phyloP scores from a whole-genome alignment of 352 stramenopile genomes.

The Plasmopara muralis region DNA sequence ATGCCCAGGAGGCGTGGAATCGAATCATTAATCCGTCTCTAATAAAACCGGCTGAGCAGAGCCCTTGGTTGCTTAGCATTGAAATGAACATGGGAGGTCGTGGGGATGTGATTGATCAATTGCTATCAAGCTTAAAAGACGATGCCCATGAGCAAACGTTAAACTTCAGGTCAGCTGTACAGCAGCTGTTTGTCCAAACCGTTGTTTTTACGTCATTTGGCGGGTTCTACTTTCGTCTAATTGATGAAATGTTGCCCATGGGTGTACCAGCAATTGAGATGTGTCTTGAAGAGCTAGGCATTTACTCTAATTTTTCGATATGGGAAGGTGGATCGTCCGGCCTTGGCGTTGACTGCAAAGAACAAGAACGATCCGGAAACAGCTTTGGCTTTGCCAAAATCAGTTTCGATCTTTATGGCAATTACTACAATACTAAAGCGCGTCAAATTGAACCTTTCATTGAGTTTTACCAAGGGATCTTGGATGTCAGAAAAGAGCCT shows the following conservation, averaged over 20 bases:
- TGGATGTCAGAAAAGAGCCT: constrained; percentile 75
- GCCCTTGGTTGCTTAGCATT: constrained; percentile 68
- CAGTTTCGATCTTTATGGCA: constrained; percentile 79
- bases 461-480: constrained; percentile 75
- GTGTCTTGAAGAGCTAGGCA: constrained; percentile 66
- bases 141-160: constrained; percentile 20
- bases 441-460: constrained; percentile 78
- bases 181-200: constrained; percentile 73
- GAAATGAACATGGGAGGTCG: constrained; percentile 73
- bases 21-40: constrained; percentile 72
- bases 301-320: constrained; percentile 65
- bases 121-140: constrained; percentile 62
- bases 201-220: constrained; percentile 77
- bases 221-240: constrained; percentile 80
- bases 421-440: constrained; percentile 82
- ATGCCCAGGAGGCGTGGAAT: constrained; percentile 81
- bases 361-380: constrained; percentile 43
- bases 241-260: constrained; percentile 74
- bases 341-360: constrained; percentile 28
- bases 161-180: constrained; percentile 14
- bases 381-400: constrained; percentile 70
- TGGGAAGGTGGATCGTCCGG: constrained; percentile 49
- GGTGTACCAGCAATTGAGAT: constrained; percentile 71
- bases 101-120: constrained; percentile 67
- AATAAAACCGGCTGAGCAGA: constrained; percentile 59